Base-by-base conservation (phyloP, 2,329 filamentous ascomycete genomes). In the Cladophialophora exuberans region DNA sequence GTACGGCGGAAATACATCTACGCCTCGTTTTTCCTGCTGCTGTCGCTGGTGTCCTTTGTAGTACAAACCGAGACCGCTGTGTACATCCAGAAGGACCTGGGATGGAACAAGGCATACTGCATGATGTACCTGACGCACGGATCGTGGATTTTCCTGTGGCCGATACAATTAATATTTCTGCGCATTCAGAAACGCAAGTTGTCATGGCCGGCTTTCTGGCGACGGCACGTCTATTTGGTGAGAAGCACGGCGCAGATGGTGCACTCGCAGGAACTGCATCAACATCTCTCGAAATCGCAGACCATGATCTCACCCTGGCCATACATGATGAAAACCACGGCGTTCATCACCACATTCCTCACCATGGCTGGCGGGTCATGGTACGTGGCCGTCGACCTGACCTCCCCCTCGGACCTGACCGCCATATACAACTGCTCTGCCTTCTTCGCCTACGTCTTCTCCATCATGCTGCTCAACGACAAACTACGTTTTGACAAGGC, bases 351-450 rank as follows among this genome's bases (percentile, higher is more conserved):
- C 4, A 88, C 81, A 49, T 86, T 92, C 5, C 79, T 99, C 54
- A 99, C 94, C 2, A 78, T 97, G 33, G 94, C 93, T 0, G 94
- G 94, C 22, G 83, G 92, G 48, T 93, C 88, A 66, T 99, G 94
- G 94, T 99, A 97, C 68, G 80, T 97, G 30, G 93, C 94, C 13
- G 93, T 99, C 55, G 89, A 90, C 73, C 76, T 96, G 78, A 99
- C 94, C 1, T 96, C 89, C 3, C 88, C 94, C 2, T 91, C 88
- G 62, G 94, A 99, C 72, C 75, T 99, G 65, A 99, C 94, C 0
- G 94, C 94, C 50, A 99, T 99, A 65, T 99, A 99, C 81, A 99
- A 99, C 75, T 99, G 94, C 79, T 96, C 90, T 49, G 93, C 94
- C 55, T 99, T 99, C 74, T 99, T 99, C 71, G 94, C 94, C 44